Base-by-base conservation (phyloP, 73 alveolate genomes). In the Stentor roeselii region DNA sequence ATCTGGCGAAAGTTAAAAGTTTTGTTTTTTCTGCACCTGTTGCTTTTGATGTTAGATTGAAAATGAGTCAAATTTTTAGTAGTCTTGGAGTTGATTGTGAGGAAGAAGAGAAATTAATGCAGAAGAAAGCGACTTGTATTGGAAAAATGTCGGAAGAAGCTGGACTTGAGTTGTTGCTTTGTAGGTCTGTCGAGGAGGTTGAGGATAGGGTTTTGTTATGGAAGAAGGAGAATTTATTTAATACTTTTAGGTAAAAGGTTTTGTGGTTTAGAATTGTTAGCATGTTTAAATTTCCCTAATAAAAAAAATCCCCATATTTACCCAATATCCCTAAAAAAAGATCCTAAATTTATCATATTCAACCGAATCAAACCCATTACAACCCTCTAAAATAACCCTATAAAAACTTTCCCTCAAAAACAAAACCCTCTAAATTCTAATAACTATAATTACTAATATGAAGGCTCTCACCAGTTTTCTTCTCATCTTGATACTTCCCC, bases 401-500 rank as follows among this genome's bases (percentile, higher is more conserved):
- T 50, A 50, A 50, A 50, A 50, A 11, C 67, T 11, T 50, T 21
- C 6, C 67, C 67, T 21, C 21, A 6, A 50, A 11, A 50, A 50
- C 21, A 50, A 50, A 50, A 50, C 6, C 21, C 67, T 50, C 67
- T 50, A 50, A 50, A 50, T 50, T 67, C 39, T 41, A 76, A 76
- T 76, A 76, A 41, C n/a, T 35, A 40, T 76, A 76, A 76, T 76
- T 76, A 37, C 74, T 76, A 34, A 76, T 67, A 40, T 76, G 39
- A 36, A 76, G 39, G 39, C 84, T 76, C 42, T 87, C 83, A 78
- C 92, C 92, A 32, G 27, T 32, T 30, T n/a, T 40, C 14, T 32
- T 32, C 21, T 50, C 67, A 1, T 59, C 38, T 39, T 27, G 59
- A 78, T 87, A 87, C 78, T 84, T 77, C 75, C 99, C 99, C 42